Conservation (phyloP, 1,284 basidiomycete species). For the Cronartium quercuum region DNA sequence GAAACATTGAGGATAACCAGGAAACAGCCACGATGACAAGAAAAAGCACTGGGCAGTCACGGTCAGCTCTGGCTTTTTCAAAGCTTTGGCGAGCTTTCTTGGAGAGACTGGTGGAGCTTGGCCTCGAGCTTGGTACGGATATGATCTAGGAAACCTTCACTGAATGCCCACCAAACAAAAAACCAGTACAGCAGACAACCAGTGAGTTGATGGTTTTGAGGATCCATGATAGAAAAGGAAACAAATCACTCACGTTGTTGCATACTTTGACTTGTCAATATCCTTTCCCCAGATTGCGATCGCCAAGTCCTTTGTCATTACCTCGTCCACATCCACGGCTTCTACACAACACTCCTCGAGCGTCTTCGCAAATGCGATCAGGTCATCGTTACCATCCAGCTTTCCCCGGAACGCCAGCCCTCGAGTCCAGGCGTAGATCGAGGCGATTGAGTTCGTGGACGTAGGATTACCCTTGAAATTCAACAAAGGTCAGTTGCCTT, state of each 20-base stretch:
- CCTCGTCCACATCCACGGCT: conserved; percentile 76
- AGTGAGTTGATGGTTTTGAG: neutral
- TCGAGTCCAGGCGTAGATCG: conserved; percentile 96
- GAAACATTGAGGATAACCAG: too few species aligned
- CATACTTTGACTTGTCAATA: conserved; percentile 20
- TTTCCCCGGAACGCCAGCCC: conserved; percentile 84
- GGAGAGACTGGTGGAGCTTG: neutral
- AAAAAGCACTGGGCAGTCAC: too few species aligned
- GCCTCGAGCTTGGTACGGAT: neutral
- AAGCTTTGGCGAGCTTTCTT: neutral
- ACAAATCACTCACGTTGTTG: conserved; percentile 16
- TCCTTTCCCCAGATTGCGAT: conserved; percentile 85
- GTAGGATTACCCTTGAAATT: conserved; percentile 39
- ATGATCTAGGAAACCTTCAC: conserved; percentile 35
- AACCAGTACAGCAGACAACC: neutral
- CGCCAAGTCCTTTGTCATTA: conserved; percentile 89
- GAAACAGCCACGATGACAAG: too few species aligned
- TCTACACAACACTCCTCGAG: conserved; percentile 86
- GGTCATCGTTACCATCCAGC: conserved; percentile 73
- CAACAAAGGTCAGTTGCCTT: neutral
- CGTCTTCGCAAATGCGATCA: conserved; percentile 68
- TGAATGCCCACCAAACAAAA: neutral
- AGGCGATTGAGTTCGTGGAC: conserved; percentile 40
- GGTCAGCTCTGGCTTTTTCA: too few species aligned
- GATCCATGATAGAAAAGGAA: neutral